Conservation (phyloP, 2,329 filamentous ascomycete genomes). For the Leptoxyphium fumago region DNA sequence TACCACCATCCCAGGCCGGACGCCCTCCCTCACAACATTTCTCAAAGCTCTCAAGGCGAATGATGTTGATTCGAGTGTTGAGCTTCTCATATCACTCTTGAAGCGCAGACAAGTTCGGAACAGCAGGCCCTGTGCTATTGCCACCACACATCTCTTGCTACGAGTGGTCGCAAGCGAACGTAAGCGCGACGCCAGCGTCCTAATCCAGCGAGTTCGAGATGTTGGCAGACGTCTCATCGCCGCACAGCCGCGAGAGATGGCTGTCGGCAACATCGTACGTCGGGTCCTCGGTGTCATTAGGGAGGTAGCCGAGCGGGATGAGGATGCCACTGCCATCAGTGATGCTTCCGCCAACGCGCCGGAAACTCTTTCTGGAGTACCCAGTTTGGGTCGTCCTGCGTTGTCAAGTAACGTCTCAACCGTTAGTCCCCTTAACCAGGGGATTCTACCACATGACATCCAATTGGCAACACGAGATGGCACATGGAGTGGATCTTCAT, state of each 20-base stretch:
- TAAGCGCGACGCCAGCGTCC: conserved; percentile 60
- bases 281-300: conserved; percentile 81
- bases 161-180: conserved; percentile 73
- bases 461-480: conserved; percentile 2
- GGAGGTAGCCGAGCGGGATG: conserved; percentile 75
- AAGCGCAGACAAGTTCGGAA: conserved; percentile 83
- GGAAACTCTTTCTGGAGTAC: conserved; percentile 10
- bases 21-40: conserved; percentile 64
- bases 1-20: conserved; percentile 39
- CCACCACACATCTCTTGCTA: conserved; percentile 76
- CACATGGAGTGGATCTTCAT: neutral
- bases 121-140: conserved; percentile 76
- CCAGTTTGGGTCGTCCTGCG: conserved; percentile 22
- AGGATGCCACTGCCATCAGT: conserved; percentile 40
- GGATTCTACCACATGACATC: conserved; percentile 8
- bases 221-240: conserved; percentile 65
- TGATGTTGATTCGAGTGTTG: conserved; percentile 66
- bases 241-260: conserved; percentile 79
- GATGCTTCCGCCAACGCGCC: conserved; percentile 35
- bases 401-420: conserved; percentile 29
- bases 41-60: conserved; percentile 64
- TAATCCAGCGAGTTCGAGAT: conserved; percentile 66
- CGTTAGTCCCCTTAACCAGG: conserved; percentile 29
- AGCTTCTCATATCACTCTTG: conserved; percentile 69
- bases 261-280: conserved; percentile 86